A percentile compares a stretch with the other conserved stretches of the same genome.
These are phyloP conservation scores for Chara braunii DNA, from an alignment of 139 green algal genomes.

Conservation along the genomic window DNA sequence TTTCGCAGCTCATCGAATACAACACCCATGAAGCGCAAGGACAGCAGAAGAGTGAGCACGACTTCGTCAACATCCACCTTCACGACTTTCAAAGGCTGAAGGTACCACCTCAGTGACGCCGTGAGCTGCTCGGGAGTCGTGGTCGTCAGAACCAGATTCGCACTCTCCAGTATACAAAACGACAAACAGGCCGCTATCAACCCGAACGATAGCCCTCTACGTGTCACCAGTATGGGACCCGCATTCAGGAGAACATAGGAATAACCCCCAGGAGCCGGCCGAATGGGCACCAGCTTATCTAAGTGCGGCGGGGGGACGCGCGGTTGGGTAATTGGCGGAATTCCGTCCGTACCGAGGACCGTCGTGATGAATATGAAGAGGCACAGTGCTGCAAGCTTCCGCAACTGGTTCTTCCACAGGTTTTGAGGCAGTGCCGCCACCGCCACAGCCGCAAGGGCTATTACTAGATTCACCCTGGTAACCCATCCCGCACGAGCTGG, in stretches of 20 bases:
- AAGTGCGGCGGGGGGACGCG: constrained; percentile 31
- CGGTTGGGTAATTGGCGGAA: constrained; percentile 55
- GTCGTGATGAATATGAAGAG: constrained; percentile 55
- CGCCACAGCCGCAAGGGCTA: background rate
- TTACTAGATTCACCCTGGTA: background rate
- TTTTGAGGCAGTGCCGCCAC: background rate
- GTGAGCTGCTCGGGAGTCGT: constrained; percentile 73
- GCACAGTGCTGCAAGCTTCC: constrained; percentile 50
- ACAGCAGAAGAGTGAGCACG: constrained; percentile 71
- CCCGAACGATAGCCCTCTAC: constrained; percentile 60
- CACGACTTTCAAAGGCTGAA: constrained; percentile 54
- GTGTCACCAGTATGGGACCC: constrained; percentile 61
- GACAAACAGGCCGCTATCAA: constrained; percentile 54
- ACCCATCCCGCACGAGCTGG: constrained; percentile 36
- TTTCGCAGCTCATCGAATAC: constrained; percentile 79
- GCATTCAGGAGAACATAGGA: constrained; percentile 25
- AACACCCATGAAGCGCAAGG: constrained; percentile 72
- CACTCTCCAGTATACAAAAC: constrained; percentile 64
- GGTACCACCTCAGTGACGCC: constrained; percentile 48
- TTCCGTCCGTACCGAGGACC: constrained; percentile 51
- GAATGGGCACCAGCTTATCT: constrained; percentile 19
- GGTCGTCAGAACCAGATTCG: constrained; percentile 65
- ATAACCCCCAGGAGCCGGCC: constrained; percentile 13
- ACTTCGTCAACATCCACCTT: constrained; percentile 54
- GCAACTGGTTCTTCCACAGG: constrained; percentile 56